Percentiles rank a stretch among this genome's conserved stretches.
Conservation (phyloP, 2,329 filamentous ascomycete genomes). For the Ceratocystis destructans region DNA sequence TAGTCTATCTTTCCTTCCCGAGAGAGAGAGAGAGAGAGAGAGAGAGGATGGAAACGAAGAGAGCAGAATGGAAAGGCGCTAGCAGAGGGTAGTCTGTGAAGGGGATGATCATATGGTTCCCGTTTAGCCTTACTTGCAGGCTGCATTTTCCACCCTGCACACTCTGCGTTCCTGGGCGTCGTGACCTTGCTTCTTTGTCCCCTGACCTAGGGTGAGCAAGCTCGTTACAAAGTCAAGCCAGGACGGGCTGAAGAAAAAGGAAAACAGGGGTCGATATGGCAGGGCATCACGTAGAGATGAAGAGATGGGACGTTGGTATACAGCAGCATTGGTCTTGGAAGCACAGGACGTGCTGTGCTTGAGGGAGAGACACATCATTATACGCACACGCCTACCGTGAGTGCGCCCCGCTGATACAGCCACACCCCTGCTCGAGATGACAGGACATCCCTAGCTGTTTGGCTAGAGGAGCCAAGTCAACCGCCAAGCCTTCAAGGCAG, state of each 20-base stretch:
- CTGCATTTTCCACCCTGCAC: no score
- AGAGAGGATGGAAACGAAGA: not conserved
- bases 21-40: not conserved
- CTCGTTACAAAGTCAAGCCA: not conserved
- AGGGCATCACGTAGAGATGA: not conserved
- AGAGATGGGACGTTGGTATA: not conserved
- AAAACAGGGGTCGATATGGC: not conserved
- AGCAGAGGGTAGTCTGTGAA: not conserved
- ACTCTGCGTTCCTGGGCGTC: no score
- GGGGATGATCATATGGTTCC: no score
- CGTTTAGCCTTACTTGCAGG: no score
- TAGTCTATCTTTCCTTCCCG: not conserved
- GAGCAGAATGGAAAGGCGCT: not conserved
- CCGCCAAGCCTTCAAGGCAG: not conserved
- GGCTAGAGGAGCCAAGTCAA: slow-evolving; percentile 7
- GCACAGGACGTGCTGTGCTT: not conserved
- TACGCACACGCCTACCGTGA: not conserved
- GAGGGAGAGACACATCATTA: not conserved
- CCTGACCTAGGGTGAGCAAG: not conserved
- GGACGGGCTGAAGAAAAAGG: not conserved
- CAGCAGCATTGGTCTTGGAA: not conserved
- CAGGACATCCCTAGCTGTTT: slow-evolving; percentile 13
- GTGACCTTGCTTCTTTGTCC: no score
- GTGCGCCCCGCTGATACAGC: not conserved
- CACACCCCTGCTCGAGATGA: slow-evolving; percentile 12